Conservation (phyloP, 257 asterid species). For the Jasminum sambac region DNA sequence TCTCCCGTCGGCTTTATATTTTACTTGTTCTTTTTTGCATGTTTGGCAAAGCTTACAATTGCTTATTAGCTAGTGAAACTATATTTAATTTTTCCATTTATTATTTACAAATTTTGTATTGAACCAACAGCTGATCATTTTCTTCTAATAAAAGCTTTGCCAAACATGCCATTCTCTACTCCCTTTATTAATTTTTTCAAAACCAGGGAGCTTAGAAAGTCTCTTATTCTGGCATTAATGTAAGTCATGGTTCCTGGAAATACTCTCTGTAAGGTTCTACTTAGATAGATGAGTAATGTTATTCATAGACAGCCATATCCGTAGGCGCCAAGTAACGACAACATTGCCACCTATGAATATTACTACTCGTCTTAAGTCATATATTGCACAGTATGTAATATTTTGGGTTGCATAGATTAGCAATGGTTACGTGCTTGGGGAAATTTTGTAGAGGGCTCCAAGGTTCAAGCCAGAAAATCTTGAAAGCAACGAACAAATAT, state of each 20-base stretch:
- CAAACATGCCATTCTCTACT: not conserved
- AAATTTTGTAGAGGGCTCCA: slow-evolving; percentile 23
- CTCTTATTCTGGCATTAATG: not conserved
- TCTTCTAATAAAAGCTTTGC: not conserved
- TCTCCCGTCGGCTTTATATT: not conserved
- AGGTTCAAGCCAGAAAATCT: slow-evolving; percentile 34
- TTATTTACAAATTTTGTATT: too few relatives aligned
- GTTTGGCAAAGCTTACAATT: not conserved
- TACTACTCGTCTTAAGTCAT: too few relatives aligned
- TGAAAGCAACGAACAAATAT: slow-evolving; percentile 31
- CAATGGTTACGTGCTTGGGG: not conserved
- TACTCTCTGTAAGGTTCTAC: not conserved
- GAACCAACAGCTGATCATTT: too few relatives aligned
- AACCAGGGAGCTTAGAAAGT: not conserved
- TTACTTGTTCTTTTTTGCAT: too few relatives aligned
- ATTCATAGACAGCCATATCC: too few relatives aligned
- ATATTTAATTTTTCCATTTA: too few relatives aligned
- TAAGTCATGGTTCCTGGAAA: not conserved
- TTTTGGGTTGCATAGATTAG: not conserved
- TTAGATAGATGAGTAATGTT: not conserved
- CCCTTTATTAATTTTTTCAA: not conserved
- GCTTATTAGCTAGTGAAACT: too few relatives aligned
- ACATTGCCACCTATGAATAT: too few relatives aligned
- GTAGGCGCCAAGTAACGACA: too few relatives aligned
- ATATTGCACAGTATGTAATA: not conserved